These are phyloP conservation scores for Talaromyces atroroseus DNA, from an alignment of 2,329 filamentous ascomycete species.

Conservation along the genomic window DNA sequence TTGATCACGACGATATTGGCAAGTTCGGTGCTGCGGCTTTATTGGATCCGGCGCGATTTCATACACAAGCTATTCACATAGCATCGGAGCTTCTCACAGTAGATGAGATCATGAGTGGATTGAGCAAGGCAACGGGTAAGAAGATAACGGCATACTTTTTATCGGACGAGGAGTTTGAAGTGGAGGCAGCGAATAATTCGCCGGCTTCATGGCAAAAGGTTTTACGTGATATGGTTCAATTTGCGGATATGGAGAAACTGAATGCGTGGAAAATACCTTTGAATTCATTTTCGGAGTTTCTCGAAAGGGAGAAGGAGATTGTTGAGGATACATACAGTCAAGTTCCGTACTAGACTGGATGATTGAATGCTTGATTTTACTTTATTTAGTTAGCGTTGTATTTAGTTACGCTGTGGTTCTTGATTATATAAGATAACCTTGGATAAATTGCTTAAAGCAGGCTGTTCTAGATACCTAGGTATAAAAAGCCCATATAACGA, in stretches of 20 bases:
- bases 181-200: conserved; percentile 29
- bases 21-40: conserved; percentile 42
- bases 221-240: conserved; percentile 31
- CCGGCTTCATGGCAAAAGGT: conserved; percentile 37
- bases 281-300: conserved; percentile 41
- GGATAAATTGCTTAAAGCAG: too few relatives aligned
- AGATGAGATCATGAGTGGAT: conserved; percentile 31
- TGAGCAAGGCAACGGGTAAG: conserved; percentile 31
- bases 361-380: not conserved
- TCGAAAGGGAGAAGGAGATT: conserved; percentile 36
- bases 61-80: conserved; percentile 36
- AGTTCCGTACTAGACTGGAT: not conserved
- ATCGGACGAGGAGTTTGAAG: conserved; percentile 39
- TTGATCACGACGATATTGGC: conserved; percentile 47
- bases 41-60: conserved; percentile 38
- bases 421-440: too few relatives aligned
- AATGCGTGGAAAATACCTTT: conserved; percentile 38
- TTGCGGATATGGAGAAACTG: conserved; percentile 29
- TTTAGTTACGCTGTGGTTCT: not conserved
- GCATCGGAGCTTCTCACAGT: conserved; percentile 38
- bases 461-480: too few relatives aligned
- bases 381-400: not conserved
- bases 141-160: conserved; percentile 36
- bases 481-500: too few relatives aligned
- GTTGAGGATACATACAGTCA: conserved; percentile 17